Evolutionary conservation across 2,329 filamentous ascomycete species (phyloP).

Genomic region (Sporothrix euskadiensis): DNA sequence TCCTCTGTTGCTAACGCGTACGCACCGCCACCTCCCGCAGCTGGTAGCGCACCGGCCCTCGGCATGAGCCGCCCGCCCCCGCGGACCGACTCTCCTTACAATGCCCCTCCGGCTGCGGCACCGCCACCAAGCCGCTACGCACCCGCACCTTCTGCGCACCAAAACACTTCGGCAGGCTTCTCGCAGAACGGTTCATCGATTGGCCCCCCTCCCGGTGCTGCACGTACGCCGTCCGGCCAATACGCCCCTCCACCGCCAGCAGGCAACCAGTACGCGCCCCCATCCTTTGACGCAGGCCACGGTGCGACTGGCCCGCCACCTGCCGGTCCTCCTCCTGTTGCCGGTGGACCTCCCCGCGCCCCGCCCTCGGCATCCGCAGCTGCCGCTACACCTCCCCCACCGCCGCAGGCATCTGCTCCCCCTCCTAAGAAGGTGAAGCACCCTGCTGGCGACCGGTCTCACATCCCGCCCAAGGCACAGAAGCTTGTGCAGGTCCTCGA

Average conservation of each 20-base stretch:
- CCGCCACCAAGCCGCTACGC: constrained; percentile 77
- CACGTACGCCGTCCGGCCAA: constrained; percentile 52
- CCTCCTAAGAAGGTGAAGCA: constrained; percentile 64
- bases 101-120: constrained; percentile 68
- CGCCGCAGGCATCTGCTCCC: constrained; percentile 48
- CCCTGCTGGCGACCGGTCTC: constrained; percentile 82
- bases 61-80: constrained; percentile 58
- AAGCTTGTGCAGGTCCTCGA: constrained; percentile 79
- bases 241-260: constrained; percentile 45
- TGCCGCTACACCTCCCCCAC: constrained; percentile 37
- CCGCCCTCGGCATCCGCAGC: constrained; percentile 33
- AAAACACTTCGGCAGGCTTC: constrained; percentile 44
- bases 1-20: constrained; percentile 61
- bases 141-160: constrained; percentile 59
- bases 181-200: constrained; percentile 2
- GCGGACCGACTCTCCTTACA: constrained; percentile 82
- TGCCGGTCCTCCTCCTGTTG: constrained; percentile 31
- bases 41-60: constrained; percentile 38
- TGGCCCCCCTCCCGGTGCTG: constrained; percentile 46
- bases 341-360: constrained; percentile 43
- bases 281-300: constrained; percentile 50
- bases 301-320: constrained; percentile 43
- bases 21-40: constrained; percentile 56
- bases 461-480: constrained; percentile 77
- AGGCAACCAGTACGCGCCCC: constrained; percentile 59